Evolutionary conservation across 2,329 filamentous ascomycete genomes (phyloP), one percentile per base, ranked within the genome.

Genomic region (Botrytis deweyae): DNA sequence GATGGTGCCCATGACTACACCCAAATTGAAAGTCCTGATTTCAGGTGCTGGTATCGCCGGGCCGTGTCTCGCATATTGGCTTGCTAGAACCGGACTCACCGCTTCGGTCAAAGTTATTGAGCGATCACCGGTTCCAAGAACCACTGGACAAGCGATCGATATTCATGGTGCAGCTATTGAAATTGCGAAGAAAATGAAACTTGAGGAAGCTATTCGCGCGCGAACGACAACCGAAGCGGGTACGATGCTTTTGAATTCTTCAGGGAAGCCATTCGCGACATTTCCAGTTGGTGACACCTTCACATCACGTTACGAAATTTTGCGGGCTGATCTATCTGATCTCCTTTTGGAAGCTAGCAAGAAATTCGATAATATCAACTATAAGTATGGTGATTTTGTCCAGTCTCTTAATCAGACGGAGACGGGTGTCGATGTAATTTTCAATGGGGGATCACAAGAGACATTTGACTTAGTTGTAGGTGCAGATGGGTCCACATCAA

Each of bases 61-160:
- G 16, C 83, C 82, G 29, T 82, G 85, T 12, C 80, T 88, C 10
- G 87, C 87, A 44, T 85, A 84, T 79, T 86, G 85, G 81, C 84
- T 89, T 40, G 80, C 85, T 4, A 81, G 81, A 55, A 75, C 80
- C 33, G 59, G 69, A 29, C 59, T 49, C n/a, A 81, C 82, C 59
- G 79, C 82, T 72, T 75, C 78, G 42, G 78, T 85, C 65, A 83
- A 82, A 1, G 73, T 86, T 40, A 78, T 86, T 40, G 85, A 86
- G 76, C 82, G 76, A 81, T 84, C 7, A 81, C 76, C 61, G 77
- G 81, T 10, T 62, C 80, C 88, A 0, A 84, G 87, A 3, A 80
- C 83, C 2, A 82, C 82, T 0, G 88, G 88, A 0, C 84, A 86
- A 12, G 87, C 88, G 59, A 80, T 90, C 42, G 88, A 90, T 76